Conservation (phyloP, 2,329 filamentous ascomycete genomes). For the Aquanectria penicillioides region DNA sequence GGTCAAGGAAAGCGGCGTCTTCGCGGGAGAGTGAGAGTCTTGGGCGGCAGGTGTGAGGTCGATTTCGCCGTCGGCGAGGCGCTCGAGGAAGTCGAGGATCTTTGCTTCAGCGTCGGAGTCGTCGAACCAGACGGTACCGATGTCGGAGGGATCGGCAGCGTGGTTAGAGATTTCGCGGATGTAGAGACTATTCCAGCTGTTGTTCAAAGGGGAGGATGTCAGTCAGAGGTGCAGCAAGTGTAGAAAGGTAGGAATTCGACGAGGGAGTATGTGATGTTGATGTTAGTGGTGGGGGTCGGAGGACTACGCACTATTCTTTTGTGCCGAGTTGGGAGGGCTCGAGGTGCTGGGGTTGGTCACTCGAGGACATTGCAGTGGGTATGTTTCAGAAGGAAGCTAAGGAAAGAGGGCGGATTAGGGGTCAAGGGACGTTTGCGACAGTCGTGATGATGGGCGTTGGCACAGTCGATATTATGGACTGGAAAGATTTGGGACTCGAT, state of each 20-base stretch:
- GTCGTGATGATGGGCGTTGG: too few relatives aligned
- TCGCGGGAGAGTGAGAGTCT: constrained; percentile 36
- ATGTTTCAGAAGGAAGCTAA: not conserved
- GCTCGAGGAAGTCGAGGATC: constrained; percentile 74
- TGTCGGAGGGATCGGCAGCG: constrained; percentile 76
- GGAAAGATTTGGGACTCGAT: too few relatives aligned
- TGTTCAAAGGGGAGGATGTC: constrained; percentile 9
- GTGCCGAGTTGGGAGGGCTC: constrained; percentile 84
- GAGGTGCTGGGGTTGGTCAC: constrained; percentile 69
- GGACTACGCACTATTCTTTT: constrained; percentile 80
- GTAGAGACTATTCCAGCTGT: constrained; percentile 82
- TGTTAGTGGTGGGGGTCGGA: not conserved
- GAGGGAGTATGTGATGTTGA: not conserved
- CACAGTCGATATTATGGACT: too few relatives aligned
- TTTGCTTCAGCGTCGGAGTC: constrained; percentile 89
- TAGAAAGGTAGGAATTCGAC: not conserved
- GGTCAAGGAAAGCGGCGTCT: constrained; percentile 76
- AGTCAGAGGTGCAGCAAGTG: constrained; percentile 7
- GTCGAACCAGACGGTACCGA: constrained; percentile 95
- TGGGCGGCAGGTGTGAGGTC: constrained; percentile 24
- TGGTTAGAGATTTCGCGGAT: constrained; percentile 77
- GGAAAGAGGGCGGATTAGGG: too few relatives aligned
- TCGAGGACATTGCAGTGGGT: constrained; percentile 36
- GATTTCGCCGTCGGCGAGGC: constrained; percentile 41
- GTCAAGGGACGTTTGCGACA: too few relatives aligned